These are phyloP conservation scores for Anisodus acutangulus DNA, from an alignment of 257 asterid genomes.

Conservation along the genomic window DNA sequence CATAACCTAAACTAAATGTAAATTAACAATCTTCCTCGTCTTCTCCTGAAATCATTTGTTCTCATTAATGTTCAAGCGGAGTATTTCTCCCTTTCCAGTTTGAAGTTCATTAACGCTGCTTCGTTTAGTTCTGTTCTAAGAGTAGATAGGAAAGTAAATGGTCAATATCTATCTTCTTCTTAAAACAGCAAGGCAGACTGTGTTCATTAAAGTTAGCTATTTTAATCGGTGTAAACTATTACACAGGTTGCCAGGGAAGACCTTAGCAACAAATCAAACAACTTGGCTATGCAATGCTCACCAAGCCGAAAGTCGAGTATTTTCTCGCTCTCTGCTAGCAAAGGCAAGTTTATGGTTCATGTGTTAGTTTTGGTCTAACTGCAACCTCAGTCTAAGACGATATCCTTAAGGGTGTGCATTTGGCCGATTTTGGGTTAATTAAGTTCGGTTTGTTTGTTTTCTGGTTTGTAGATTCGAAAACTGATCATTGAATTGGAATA, in stretches of 20 bases:
- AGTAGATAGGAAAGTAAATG: constrained; percentile 17
- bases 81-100: not conserved
- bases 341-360: constrained; percentile 63
- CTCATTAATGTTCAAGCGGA: not conserved
- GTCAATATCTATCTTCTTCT: not conserved
- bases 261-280: constrained; percentile 58
- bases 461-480: not conserved
- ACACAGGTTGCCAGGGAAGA: constrained; percentile 77
- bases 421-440: too few species aligned
- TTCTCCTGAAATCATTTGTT: not conserved
- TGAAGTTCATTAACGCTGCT: too few species aligned
- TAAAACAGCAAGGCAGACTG: too few species aligned
- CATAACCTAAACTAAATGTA: not conserved
- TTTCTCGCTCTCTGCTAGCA: constrained; percentile 85
- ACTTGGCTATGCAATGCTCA: constrained; percentile 85
- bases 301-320: constrained; percentile 74
- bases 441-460: not conserved
- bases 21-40: not conserved
- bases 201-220: not conserved
- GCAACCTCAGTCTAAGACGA: not conserved
- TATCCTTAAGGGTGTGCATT: constrained; percentile 20
- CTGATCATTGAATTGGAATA: not conserved
- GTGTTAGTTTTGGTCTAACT: not conserved
- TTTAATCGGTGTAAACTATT: not conserved
- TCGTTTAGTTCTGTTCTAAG: not conserved